Base-by-base conservation (phyloP, 371 early-diverging fungal species). In the Mucor ambiguus region DNA sequence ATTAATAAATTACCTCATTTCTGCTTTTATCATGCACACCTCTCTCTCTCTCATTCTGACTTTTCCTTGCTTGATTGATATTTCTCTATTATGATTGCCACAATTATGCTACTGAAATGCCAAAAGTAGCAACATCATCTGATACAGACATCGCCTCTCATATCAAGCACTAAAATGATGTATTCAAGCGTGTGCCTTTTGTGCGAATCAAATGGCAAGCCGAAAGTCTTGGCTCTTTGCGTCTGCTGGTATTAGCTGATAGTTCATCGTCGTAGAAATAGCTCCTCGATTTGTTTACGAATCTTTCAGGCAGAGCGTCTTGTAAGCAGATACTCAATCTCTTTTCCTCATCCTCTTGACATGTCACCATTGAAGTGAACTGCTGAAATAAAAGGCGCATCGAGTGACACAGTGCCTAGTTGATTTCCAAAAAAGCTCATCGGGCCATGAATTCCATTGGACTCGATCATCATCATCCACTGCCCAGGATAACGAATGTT, bases 401-500 rank as follows among this genome's bases (percentile, higher is more conserved):
- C 22, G 1, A 22, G 46, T 46, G 10, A 20, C 11, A 46, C 46
- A 46, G 20, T 46, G 46, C 22, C 52, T 41, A 41, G 41, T 41
- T 18, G 0, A 41, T 41, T 41, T 41, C 41, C 28, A 28, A 28
- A 52, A 52, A 6, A 52, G 52, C 28, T 14, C 8, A 52, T 28
- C 52, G 52, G 52, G 52, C 3, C 52, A 52, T 28, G 52, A 52
- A 52, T 52, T 1, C 18, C 32, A 32, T 30, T 33, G 33, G 11
- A 56, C 26, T 20, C 56, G 12, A 35, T 35, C 56, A 24, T 49
- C 49, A 48, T 22, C 48, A 24, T 49, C 24, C 26, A 49, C n/a
- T 56, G 33, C 20, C 56, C 56, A 56, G 56, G 22, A 52, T 28
- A 52, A 28, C 3, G 52, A 26, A 52, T 52, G 28, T 56, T 56